These are phyloP conservation scores for Dioscorea cayenensis DNA, from an alignment of 116 monocot genomes.

Conservation along the genomic window DNA sequence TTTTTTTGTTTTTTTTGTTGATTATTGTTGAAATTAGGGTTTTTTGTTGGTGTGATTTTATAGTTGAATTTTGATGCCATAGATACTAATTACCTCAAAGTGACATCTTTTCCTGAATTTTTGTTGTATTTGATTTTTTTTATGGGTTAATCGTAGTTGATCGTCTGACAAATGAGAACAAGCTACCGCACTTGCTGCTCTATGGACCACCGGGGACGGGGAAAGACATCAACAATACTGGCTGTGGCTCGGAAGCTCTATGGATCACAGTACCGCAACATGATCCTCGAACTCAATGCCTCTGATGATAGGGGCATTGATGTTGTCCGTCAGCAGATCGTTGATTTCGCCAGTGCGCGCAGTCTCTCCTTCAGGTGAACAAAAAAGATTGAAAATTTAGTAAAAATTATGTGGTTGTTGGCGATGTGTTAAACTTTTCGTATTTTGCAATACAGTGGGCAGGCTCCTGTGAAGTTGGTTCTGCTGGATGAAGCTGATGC, in stretches of 20 bases:
- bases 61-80: too few relatives aligned
- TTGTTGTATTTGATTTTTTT: background rate
- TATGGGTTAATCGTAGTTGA: conserved; percentile 49
- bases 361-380: conserved; percentile 68
- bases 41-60: too few relatives aligned
- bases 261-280: conserved; percentile 70
- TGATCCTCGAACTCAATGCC: conserved; percentile 97
- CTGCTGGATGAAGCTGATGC: conserved; percentile 96
- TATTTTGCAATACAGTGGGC: conserved; percentile 14
- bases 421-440: too few relatives aligned
- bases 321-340: conserved; percentile 89
- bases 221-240: conserved; percentile 94
- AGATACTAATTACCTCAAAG: too few relatives aligned
- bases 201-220: conserved; percentile 98
- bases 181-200: conserved; percentile 85
- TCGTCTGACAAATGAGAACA: conserved; percentile 78
- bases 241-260: conserved; percentile 92
- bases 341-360: conserved; percentile 77
- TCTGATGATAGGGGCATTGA: conserved; percentile 91
- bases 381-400: background rate
- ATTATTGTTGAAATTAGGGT: too few relatives aligned
- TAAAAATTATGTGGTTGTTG: too few relatives aligned
- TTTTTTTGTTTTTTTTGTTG: too few relatives aligned
- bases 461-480: conserved; percentile 66
- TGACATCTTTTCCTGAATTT: too few relatives aligned